Conservation (phyloP, 345 rosid species). For the Reutealis trisperma region DNA sequence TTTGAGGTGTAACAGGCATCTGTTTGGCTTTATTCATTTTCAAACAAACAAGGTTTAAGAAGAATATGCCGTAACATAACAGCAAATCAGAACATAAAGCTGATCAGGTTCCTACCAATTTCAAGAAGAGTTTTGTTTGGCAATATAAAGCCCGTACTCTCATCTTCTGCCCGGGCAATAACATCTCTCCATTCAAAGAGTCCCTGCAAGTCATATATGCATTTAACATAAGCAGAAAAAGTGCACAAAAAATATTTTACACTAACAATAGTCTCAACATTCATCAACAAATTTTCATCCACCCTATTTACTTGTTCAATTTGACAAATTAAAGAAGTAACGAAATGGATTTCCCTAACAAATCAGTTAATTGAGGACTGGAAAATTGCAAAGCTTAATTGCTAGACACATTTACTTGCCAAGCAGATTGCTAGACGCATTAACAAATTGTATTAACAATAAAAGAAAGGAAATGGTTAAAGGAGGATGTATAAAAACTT, state of each 20-base stretch:
- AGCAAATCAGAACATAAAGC: neutral
- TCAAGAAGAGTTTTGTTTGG: constrained; percentile 87
- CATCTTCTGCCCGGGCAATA: constrained; percentile 83
- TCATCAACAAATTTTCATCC: neutral
- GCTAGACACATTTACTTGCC: neutral
- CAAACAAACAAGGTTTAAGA: constrained; percentile 14
- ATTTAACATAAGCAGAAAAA: neutral
- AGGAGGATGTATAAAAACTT: constrained; percentile 31
- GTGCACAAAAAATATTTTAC: constrained; percentile 2
- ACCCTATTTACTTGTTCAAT: neutral
- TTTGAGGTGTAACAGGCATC: constrained; percentile 63
- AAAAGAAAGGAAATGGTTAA: neutral
- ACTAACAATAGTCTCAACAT: neutral
- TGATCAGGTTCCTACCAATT: constrained; percentile 52
- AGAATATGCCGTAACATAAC: neutral
- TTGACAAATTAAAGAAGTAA: neutral
- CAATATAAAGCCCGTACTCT: constrained; percentile 86
- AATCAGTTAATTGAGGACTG: neutral
- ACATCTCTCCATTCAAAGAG: constrained; percentile 84
- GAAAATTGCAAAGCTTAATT: neutral
- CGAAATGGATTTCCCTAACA: neutral
- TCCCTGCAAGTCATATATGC: constrained; percentile 52
- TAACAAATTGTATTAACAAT: neutral
- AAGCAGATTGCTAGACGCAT: too few species aligned
- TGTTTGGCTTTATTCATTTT: constrained; percentile 62